Percentiles rank a stretch among this genome's conserved stretches.
phyloP scores from a whole-genome alignment of 352 stramenopile species.

The Globisporangium irregulare region DNA sequence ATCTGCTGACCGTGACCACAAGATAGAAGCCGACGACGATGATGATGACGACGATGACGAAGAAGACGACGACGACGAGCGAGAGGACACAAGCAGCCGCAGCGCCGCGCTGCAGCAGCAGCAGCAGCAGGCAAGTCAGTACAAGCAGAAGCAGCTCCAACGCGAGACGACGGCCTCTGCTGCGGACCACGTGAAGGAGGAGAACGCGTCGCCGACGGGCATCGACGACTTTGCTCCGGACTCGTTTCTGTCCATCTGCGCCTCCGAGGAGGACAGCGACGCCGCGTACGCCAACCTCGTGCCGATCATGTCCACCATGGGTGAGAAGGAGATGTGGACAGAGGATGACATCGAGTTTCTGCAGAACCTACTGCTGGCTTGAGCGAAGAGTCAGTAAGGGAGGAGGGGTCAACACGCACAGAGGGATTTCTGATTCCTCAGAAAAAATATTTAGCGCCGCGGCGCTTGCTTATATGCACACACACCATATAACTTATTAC shows the following conservation, averaged over 20 bases:
- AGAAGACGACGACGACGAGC: conserved; percentile 9
- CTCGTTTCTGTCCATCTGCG: conserved; percentile 46
- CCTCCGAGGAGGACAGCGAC: conserved; percentile 26
- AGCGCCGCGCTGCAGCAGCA: neutral
- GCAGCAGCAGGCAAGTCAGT: conserved; percentile 3
- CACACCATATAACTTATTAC: conserved; percentile 11
- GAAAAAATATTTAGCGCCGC: conserved; percentile 12
- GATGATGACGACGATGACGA: conserved; percentile 1
- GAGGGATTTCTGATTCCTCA: too few relatives aligned
- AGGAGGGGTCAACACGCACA: neutral
- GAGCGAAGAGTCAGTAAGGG: conserved; percentile 16
- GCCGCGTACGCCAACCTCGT: conserved; percentile 38
- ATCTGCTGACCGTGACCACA: conserved; percentile 1
- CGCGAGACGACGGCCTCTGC: conserved; percentile 2
- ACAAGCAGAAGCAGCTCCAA: conserved; percentile 14
- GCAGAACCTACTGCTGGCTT: conserved; percentile 66
- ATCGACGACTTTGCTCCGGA: conserved; percentile 63
- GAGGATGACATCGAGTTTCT: conserved; percentile 83
- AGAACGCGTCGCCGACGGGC: conserved; percentile 45
- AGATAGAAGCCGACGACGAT: neutral
- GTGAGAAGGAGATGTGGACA: conserved; percentile 65
- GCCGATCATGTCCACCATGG: conserved; percentile 41
- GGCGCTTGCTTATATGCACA: neutral
- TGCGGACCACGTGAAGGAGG: conserved; percentile 22
- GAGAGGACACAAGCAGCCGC: neutral